Base-by-base conservation (phyloP, 805 yeast genomes). In the Saccharomycopsis sp. region DNA sequence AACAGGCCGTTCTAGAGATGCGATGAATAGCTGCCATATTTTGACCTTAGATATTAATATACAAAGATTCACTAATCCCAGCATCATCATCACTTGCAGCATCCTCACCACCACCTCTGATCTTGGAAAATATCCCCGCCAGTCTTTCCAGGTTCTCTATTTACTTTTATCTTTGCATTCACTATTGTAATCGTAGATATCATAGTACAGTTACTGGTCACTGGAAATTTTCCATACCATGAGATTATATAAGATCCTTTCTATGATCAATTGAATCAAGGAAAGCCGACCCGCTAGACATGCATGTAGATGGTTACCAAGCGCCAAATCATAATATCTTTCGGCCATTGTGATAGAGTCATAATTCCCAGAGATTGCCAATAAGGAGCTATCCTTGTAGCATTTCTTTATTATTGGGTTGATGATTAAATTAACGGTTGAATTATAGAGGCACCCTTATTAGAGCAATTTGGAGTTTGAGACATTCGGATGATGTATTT, bases 261-360 rank as follows among this genome's bases (percentile, higher is more conserved):
- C 78, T 19, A 76, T 41, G 55, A 75, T 69, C 19, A 82, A 64
- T 57, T 79, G 69, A 25, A 74, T 49, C 49, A 81, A 65, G 0
- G 86, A 73, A 15, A 81, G 59, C 58, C 78, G 76, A 1, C 78
- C 81, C 0, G 84, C 77, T 1, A 82, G 62, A 54, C 73, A 79
- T 2, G 84, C 76, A 49, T 71, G 73, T 0, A 75, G 67, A 24
- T 76, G 75, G 34, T 71, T 67, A 9, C 67, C 67, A 55, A 82
- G 63, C 22, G 89, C 84, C 57, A 78, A 68, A 65, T 91, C 97
- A 67, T 93, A 92, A 68, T 84, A 85, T 54, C 97, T 72, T 67
- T 90, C 91, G 1, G 98, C 97, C 70, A 90, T 72, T n/a, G 81
- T 72, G 12, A 91, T 73, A 1, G 94, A 81, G 63, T 83, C 79